phyloP scores from a whole-genome alignment of 345 rosid species.

The Citrus mangshanensis region DNA sequence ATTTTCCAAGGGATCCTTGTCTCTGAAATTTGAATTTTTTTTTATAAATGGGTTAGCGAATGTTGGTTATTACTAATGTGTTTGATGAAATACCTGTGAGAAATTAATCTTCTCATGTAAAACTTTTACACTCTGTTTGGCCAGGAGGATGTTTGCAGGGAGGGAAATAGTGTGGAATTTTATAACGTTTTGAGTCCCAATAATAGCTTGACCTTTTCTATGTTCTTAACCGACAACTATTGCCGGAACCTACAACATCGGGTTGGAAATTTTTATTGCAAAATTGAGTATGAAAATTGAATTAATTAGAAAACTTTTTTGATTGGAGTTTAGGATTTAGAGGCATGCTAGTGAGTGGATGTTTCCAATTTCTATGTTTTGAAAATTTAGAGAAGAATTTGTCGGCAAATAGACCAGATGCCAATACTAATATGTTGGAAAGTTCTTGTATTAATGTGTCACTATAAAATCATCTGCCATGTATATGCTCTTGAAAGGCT shows the following conservation, averaged over 20 bases:
- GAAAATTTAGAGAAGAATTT: neutral
- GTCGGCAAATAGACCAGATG: neutral
- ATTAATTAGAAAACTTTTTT: neutral
- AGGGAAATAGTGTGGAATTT: no score
- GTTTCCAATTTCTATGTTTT: neutral
- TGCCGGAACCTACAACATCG: no score
- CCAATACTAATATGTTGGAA: neutral
- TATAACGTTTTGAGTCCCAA: no score
- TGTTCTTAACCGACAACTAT: no score
- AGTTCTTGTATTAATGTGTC: neutral
- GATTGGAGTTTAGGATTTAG: neutral
- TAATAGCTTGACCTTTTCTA: no score
- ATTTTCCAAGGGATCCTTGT: neutral
- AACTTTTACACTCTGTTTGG: neutral
- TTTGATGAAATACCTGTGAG: conserved; percentile 15
- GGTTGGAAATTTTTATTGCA: neutral
- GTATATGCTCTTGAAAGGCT: neutral
- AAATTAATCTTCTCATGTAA: neutral
- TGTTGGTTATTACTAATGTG: neutral
- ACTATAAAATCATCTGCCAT: neutral
- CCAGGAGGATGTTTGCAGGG: neutral
- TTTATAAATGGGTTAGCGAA: neutral
- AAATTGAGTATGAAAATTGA: neutral
- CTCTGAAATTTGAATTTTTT: neutral
- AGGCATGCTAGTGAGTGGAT: neutral